Evolutionary conservation across 805 yeast species (phyloP), one percentile per base, ranked within the genome.

Genomic region (Candida rishiriensis): DNA sequence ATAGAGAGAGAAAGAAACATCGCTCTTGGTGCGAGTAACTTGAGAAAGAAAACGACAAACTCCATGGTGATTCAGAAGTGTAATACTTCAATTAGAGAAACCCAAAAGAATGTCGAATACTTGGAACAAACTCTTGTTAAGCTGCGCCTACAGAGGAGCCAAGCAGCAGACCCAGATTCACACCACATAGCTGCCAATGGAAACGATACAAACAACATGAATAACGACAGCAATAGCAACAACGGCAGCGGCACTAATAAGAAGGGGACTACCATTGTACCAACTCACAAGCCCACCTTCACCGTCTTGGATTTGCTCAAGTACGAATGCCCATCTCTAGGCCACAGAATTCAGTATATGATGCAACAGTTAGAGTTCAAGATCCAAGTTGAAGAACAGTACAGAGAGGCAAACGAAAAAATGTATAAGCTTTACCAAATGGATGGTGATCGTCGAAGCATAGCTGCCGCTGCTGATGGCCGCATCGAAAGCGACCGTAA

Each of bases 281-380:
- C 32, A 15, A 46, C 48, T 33, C 51, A 56, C 36, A 54, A 55
- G 18, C 79, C 83, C 1, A 61, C 75, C 4, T 85, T 75, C 57
- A 78, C 91, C 0, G 74, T 86, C 16, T 69, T 86, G 52, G 99
- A 93, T 62, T 72, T 93, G 44, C 75, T 88, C 60, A 89, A 89
- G 56, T 89, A 88, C 59, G 97, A 93, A 57, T 87, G 96, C 55
- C 97, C 97, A 0, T 87, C 95, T 0, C 70, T 93, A 53, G 97
- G 97, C 10, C 97, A 93, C 56, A 79, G 93, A 50, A 93, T 93
- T 58, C 97, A 88, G 65, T 83, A 87, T 56, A 90, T 93, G 98
- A 75, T 91, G 43, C 97, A 90, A 66, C 95, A 89, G 64, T 73
- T 93, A 47, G 96, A 90, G 61, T 89, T 91, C 64, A 93, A 93